Base-by-base conservation (phyloP, 805 yeast genomes). In the Blastobotrys americana region DNA sequence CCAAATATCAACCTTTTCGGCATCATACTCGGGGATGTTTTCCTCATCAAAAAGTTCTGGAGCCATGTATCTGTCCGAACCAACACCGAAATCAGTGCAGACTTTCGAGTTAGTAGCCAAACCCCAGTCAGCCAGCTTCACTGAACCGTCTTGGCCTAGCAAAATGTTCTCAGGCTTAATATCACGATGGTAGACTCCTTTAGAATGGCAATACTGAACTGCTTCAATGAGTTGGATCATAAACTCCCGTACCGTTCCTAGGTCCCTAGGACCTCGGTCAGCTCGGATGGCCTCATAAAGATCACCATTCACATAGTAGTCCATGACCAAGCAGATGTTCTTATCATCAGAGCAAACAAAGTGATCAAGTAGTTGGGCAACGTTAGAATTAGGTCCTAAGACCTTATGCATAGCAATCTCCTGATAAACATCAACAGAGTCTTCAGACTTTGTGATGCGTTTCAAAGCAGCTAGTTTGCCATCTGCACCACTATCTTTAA, bases 131-230 rank as follows among this genome's bases (percentile, higher is more conserved):
- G 94, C 90, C 49, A 81, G 70, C 51, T 73, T 75, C 45, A 82
- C 68, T 43, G 71, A 60, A 47, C 79, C 86, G 55, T 74, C 70
- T 57, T 64, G 63, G 9, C 77, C 72, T 41, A 88, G 78, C 56
- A 93, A 69, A 45, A 93, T 76, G 67, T 93, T 93, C 63, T 93
- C 97, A 4, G 98, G 98, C 68, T 93, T 93, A 52, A 89, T 77
- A 65, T 89, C 97, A 59, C 97, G 84, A 61, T 89, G 97, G 61
- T 80, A 90, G 31, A 90, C 78, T n/a, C 84, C 82, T 49, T 75
- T 77, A 1, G 82, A 71, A 63, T 90, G 97, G 57, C 94, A 84
- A 66, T 81, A 84, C 50, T 78, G 76, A 17, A 56, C 56, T 3
- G 89, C 96, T 50, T 88, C 84, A 36, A 90, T 70, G 61, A 93